Conservation (phyloP, 1,284 basidiomycete species). For the Anthracocystis setariae region DNA sequence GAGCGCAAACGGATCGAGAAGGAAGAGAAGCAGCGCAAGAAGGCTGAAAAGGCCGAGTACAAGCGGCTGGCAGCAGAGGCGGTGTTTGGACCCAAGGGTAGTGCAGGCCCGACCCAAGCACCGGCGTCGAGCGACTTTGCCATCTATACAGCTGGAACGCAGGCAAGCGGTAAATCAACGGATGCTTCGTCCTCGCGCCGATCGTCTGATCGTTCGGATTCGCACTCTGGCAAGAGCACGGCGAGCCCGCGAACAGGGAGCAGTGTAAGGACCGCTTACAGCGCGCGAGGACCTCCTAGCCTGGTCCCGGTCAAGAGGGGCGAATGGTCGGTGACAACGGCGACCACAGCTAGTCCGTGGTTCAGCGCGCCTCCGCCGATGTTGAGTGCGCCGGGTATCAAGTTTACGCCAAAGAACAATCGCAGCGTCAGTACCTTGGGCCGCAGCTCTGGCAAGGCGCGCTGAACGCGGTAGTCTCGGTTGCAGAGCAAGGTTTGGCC, state of each 20-base stretch:
- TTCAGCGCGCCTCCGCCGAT: slow-evolving; percentile 48
- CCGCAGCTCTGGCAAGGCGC: slow-evolving; percentile 32
- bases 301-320: slow-evolving; percentile 25
- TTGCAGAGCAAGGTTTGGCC: slow-evolving; percentile 2
- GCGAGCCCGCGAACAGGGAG: slow-evolving; percentile 41
- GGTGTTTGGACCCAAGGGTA: slow-evolving; percentile 50
- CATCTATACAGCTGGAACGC: slow-evolving; percentile 26
- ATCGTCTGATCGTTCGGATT: slow-evolving; percentile 26
- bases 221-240: slow-evolving; percentile 38
- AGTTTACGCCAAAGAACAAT: slow-evolving; percentile 26
- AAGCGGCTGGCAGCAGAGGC: slow-evolving; percentile 46
- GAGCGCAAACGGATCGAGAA: slow-evolving; percentile 40
- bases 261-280: slow-evolving; percentile 33
- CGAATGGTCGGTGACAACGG: slow-evolving; percentile 47
- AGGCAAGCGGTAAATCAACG: slow-evolving; percentile 3
- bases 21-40: slow-evolving; percentile 46
- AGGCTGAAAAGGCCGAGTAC: slow-evolving; percentile 48
- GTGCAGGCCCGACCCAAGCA: slow-evolving; percentile 24
- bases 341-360: slow-evolving; percentile 40
- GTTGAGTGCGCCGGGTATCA: slow-evolving; percentile 16
- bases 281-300: slow-evolving; percentile 20
- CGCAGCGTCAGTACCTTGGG: slow-evolving; percentile 28
- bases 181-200: slow-evolving; percentile 12
- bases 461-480: slow-evolving; percentile 13
- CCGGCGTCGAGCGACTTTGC: slow-evolving; percentile 39